phyloP scores from a whole-genome alignment of 306 rosid species.

The Castanea mollissima region DNA sequence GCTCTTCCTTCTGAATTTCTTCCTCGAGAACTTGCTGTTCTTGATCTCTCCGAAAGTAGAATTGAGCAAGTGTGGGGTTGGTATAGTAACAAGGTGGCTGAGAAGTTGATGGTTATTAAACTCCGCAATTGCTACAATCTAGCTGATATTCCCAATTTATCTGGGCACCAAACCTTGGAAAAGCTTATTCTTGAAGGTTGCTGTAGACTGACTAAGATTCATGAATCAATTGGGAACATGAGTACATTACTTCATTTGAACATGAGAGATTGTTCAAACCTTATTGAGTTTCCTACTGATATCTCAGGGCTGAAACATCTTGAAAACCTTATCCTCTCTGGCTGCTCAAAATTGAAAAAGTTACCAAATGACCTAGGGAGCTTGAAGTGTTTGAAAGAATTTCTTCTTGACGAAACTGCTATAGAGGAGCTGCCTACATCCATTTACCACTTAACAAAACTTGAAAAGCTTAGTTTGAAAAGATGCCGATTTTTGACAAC shows the following conservation, averaged over 20 bases:
- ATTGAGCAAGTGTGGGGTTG: slow-evolving; percentile 33
- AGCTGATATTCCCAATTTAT: slow-evolving; percentile 51
- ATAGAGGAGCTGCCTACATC: slow-evolving; percentile 47
- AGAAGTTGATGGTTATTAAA: slow-evolving; percentile 48
- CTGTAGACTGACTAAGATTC: slow-evolving; percentile 36
- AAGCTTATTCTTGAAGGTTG: slow-evolving; percentile 54
- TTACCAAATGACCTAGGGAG: slow-evolving; percentile 44
- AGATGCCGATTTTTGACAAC: slow-evolving; percentile 32
- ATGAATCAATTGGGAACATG: slow-evolving; percentile 47
- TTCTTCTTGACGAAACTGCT: slow-evolving; percentile 37
- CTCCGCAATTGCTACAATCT: slow-evolving; percentile 38
- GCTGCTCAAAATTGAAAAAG: slow-evolving; percentile 36
- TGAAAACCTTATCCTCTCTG: slow-evolving; percentile 43
- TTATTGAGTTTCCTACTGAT: slow-evolving; percentile 42
- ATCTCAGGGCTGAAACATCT: slow-evolving; percentile 49
- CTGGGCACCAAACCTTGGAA: slow-evolving; percentile 40
- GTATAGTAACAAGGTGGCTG: slow-evolving; percentile 27
- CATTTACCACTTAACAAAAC: slow-evolving; percentile 40
- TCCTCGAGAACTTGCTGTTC: slow-evolving; percentile 49
- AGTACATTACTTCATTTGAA: slow-evolving; percentile 43
- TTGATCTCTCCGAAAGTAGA: slow-evolving; percentile 55
- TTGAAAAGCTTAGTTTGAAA: slow-evolving; percentile 37
- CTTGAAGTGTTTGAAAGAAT: slow-evolving; percentile 40
- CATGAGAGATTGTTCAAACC: slow-evolving; percentile 36
- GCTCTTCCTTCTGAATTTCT: slow-evolving; percentile 36